These are phyloP conservation scores for Macadamia tetraphylla DNA, from an alignment of 164 flowering plant species.

Conservation along the genomic window DNA sequence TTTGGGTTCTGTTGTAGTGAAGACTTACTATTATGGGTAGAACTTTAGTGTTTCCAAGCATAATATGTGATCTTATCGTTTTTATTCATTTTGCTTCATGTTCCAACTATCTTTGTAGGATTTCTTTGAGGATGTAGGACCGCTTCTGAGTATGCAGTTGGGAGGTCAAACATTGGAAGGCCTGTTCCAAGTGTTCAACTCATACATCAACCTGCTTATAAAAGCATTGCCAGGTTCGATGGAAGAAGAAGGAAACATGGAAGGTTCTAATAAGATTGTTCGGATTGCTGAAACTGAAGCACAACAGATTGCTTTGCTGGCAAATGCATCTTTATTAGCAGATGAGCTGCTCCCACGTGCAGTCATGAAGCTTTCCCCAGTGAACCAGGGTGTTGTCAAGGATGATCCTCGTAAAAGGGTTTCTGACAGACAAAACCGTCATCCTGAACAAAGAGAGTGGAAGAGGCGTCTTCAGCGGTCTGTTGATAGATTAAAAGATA, in stretches of 20 bases:
- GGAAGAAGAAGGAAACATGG: constrained; percentile 78
- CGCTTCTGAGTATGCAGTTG: constrained; percentile 82
- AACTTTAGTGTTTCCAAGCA: no score
- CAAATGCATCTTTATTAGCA: constrained; percentile 86
- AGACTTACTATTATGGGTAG: no score
- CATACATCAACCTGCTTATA: constrained; percentile 71
- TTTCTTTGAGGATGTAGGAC: constrained; percentile 94
- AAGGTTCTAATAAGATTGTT: constrained; percentile 74
- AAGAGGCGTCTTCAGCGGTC: constrained; percentile 70
- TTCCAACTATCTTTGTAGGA: constrained; percentile 42
- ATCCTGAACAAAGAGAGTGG: constrained; percentile 96
- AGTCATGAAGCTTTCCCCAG: constrained; percentile 70
- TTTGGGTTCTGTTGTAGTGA: no score
- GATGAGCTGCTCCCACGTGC: constrained; percentile 98
- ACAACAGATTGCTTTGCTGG: constrained; percentile 87
- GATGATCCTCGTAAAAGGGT: constrained; percentile 59
- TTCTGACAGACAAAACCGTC: constrained; percentile 71
- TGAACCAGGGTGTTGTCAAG: constrained; percentile 32
- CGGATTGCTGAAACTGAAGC: constrained; percentile 85
- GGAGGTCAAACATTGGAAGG: constrained; percentile 85
- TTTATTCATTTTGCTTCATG: constrained; percentile 1
- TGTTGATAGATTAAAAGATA: constrained; percentile 80
- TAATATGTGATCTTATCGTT: neutral
- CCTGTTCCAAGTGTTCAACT: constrained; percentile 65
- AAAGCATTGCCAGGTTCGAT: constrained; percentile 87